Conservation (phyloP, 2,329 filamentous ascomycete species). For the Torrubiella hemipterigena region DNA sequence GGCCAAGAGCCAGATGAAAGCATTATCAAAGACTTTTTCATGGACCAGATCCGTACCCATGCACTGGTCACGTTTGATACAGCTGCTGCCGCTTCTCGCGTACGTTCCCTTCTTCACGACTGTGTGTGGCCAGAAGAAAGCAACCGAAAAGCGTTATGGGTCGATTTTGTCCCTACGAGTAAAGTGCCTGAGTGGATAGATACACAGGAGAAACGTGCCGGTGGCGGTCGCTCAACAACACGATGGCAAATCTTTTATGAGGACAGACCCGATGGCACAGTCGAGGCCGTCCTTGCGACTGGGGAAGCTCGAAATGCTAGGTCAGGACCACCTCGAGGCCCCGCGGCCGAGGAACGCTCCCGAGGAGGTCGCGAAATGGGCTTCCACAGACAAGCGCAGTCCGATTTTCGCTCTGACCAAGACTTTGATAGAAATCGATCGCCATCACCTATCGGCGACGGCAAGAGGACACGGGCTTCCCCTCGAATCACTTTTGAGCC, state of each 20-base stretch:
- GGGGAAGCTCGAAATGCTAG: constrained; percentile 1
- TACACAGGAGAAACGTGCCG: constrained; percentile 41
- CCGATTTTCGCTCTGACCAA: too few species aligned
- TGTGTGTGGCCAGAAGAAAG: constrained; percentile 79
- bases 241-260: constrained; percentile 69
- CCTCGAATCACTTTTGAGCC: constrained; percentile 38
- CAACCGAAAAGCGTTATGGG: constrained; percentile 71
- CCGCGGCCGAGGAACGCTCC: constrained; percentile 5
- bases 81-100: constrained; percentile 60
- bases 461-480: constrained; percentile 23
- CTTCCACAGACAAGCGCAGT: too few species aligned
- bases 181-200: constrained; percentile 64
- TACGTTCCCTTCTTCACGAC: constrained; percentile 64
- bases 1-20: constrained; percentile 37
- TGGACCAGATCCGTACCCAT: constrained; percentile 81
- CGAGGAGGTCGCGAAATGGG: constrained; percentile 2
- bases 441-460: constrained; percentile 1
- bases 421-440: too few species aligned
- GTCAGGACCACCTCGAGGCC: not conserved
- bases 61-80: constrained; percentile 66
- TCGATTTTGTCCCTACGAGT: constrained; percentile 77
- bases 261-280: constrained; percentile 37
- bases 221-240: constrained; percentile 26
- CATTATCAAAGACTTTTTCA: constrained; percentile 54
- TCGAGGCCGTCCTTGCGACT: constrained; percentile 39